phyloP scores from a whole-genome alignment of 2,329 filamentous ascomycete genomes.

The Nakataea oryzae region DNA sequence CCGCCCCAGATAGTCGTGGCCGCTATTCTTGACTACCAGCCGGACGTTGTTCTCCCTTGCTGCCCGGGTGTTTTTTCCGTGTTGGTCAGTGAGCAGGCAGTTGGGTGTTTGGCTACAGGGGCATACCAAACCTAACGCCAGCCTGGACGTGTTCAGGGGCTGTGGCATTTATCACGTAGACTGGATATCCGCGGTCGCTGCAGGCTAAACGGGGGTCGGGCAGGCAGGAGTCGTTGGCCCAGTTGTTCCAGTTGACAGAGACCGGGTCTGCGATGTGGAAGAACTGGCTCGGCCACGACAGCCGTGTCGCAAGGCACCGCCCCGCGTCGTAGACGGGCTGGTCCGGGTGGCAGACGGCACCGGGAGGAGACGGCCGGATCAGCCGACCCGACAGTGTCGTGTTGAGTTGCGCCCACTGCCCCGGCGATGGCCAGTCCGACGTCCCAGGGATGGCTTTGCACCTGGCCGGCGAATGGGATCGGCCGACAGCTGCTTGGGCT shows the following conservation, averaged over 20 bases:
- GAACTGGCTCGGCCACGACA: slow-evolving; percentile 15
- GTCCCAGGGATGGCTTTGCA: not conserved
- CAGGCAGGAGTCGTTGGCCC: slow-evolving; percentile 39
- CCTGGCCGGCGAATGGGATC: too few relatives aligned
- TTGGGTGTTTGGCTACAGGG: not conserved
- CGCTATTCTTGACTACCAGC: slow-evolving; percentile 28
- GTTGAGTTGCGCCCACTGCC: not conserved
- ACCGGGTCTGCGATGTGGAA: slow-evolving; percentile 25
- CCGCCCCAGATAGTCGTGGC: slow-evolving; percentile 30
- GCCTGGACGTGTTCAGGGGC: slow-evolving; percentile 21
- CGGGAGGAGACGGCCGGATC: not conserved
- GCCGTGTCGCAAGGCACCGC: not conserved
- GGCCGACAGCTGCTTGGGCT: too few relatives aligned
- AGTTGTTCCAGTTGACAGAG: slow-evolving; percentile 28
- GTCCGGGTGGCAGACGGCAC: slow-evolving; percentile 1
- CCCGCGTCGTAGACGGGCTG: not conserved
- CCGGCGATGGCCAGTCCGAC: not conserved
- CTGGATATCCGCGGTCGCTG: slow-evolving; percentile 24
- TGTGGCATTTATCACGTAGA: slow-evolving; percentile 29
- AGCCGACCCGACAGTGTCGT: not conserved
- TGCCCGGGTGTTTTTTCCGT: slow-evolving; percentile 8
- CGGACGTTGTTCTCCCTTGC: slow-evolving; percentile 19
- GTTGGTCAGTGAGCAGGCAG: not conserved
- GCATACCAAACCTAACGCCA: slow-evolving; percentile 30
- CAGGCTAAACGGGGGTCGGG: slow-evolving; percentile 27